These are phyloP conservation scores for Sporothrix euskadiensis DNA, from an alignment of 2,329 filamentous ascomycete genomes.

Conservation along the genomic window DNA sequence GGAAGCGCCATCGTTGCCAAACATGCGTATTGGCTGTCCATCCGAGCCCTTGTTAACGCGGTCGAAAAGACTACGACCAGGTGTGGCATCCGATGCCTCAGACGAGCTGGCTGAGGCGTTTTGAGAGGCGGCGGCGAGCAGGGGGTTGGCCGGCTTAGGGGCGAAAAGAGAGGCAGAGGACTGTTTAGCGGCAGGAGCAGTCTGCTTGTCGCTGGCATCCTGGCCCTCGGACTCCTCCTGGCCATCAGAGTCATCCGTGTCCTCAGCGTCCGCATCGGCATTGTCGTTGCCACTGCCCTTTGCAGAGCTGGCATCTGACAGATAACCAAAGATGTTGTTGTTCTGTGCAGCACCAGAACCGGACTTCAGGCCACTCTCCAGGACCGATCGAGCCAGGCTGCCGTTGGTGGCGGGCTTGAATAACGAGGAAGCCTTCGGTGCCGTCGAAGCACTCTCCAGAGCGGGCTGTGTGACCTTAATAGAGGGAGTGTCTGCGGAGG, in stretches of 20 bases:
- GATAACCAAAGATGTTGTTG: constrained; percentile 63
- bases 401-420: constrained; percentile 41
- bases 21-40: constrained; percentile 51
- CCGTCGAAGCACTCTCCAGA: constrained; percentile 34
- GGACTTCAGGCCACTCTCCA: constrained; percentile 39
- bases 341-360: constrained; percentile 27
- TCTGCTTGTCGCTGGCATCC: constrained; percentile 46
- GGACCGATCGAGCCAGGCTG: constrained; percentile 47
- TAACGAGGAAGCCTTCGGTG: constrained; percentile 29
- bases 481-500: constrained; percentile 28
- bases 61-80: constrained; percentile 57
- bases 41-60: constrained; percentile 54
- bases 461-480: constrained; percentile 35
- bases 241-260: constrained; percentile 46
- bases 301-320: constrained; percentile 57
- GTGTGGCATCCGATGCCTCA: constrained; percentile 48
- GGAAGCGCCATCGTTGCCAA: constrained; percentile 38
- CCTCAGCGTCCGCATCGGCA: constrained; percentile 43
- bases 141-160: constrained; percentile 36
- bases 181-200: constrained; percentile 47
- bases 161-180: constrained; percentile 40
- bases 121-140: constrained; percentile 26
- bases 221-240: constrained; percentile 49
- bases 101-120: constrained; percentile 42
- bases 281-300: constrained; percentile 55